Conservation (phyloP, 108 stramenopile genomes). For the Fistulifera solaris region DNA sequence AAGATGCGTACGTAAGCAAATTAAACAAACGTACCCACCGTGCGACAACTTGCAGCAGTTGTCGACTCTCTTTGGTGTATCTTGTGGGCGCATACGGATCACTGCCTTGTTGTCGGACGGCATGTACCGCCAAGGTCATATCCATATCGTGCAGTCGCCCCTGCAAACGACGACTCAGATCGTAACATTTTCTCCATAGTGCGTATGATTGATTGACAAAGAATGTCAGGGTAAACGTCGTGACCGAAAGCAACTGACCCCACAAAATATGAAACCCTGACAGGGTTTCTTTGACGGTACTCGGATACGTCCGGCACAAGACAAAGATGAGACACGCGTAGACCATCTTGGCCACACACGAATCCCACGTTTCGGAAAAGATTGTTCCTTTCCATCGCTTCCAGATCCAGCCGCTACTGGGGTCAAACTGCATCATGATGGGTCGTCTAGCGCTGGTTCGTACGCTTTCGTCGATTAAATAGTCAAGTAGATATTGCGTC, state of each 20-base stretch:
- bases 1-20: constrained; percentile 80
- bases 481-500: constrained; percentile 77
- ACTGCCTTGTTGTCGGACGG: constrained; percentile 38
- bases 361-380: constrained; percentile 78
- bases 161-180: constrained; percentile 64
- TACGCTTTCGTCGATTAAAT: constrained; percentile 75
- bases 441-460: constrained; percentile 63
- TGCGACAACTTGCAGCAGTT: constrained; percentile 58
- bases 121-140: constrained; percentile 80
- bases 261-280: constrained; percentile 68
- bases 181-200: constrained; percentile 83
- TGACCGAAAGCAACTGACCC: constrained; percentile 75
- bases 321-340: constrained; percentile 45
- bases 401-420: constrained; percentile 74
- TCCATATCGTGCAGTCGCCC: constrained; percentile 84
- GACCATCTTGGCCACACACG: constrained; percentile 55
- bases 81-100: constrained; percentile 52
- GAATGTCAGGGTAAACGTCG: constrained; percentile 86
- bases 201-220: constrained; percentile 86
- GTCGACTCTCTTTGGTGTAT: constrained; percentile 62
- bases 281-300: constrained; percentile 1
- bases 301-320: constrained; percentile 33
- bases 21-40: constrained; percentile 84
- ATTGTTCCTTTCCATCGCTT: constrained; percentile 83
- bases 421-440: constrained; percentile 86